Evolutionary conservation across 169 alveolate genomes (phyloP), one percentile per base, ranked within the genome.

Genomic region (Nephromyces sp.): DNA sequence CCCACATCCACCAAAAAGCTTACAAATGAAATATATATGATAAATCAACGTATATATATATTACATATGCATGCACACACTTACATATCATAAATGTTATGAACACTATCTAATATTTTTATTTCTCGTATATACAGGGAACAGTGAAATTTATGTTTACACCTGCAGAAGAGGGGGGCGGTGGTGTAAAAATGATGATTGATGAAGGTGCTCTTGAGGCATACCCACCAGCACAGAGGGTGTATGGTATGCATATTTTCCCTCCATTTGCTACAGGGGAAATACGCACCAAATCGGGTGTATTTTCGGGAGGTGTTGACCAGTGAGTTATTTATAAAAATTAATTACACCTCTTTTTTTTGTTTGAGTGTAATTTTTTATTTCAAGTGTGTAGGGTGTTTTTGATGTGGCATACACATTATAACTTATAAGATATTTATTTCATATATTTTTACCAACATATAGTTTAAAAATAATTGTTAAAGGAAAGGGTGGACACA

Each of bases 161-260:
- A 67, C 85, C 85, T 5, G 85, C 82, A 1, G 82, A 79, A 32
- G 82, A 68, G 67, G 81, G 81, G 28, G 75, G 77, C 4, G 77
- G 43, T n/a, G 81, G 85, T 4, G 85, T 79, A 21, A 8, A 2
- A 43, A 77, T 71, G 79, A 71, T 71, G 79, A 67, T 67, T 22
- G 72, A 61, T 0, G 79, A 77, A 64, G 84, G 74, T 22, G 53
- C 66, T 33, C 33, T 69, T 22, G 33, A 43, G 15, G 31, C 22
- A 30, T 29, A 15, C 4, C 82, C 78, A 27, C 21, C 62, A 28
- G 74, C 63, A 6, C 52, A 8, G 21, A 6, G 64, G 28, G 68
- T 70, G 8, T n/a, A 68, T 62, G 81, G 76, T 29, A 8, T 75
- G 43, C 81, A 75, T 67, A 76, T 75, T 29, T 5, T 62, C 27